phyloP scores from a whole-genome alignment of 257 asterid genomes.

The Solanum peruvianum region DNA sequence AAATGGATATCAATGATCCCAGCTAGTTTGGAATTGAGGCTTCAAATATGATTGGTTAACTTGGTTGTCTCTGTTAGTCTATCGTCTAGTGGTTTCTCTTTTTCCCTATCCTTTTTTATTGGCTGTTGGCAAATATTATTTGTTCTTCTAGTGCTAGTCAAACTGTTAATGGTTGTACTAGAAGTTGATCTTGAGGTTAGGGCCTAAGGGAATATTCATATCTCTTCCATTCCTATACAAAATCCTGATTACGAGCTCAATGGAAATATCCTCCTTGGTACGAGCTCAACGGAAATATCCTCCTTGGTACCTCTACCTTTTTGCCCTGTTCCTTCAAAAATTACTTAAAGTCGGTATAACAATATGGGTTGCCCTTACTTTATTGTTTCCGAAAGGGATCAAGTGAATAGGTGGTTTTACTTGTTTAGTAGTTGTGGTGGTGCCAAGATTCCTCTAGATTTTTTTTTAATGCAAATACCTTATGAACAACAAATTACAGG shows the following conservation, averaged over 20 bases:
- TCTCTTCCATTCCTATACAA: background rate
- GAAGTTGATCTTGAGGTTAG: background rate
- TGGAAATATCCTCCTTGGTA: background rate
- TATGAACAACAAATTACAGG: background rate
- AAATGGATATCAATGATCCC: background rate
- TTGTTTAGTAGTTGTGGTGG: background rate
- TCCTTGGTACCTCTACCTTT: background rate
- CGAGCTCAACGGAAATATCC: background rate
- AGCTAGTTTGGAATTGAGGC: background rate
- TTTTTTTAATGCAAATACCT: background rate
- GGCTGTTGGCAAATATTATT: background rate
- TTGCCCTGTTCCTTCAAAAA: background rate
- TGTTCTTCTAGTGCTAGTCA: background rate
- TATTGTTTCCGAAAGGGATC: background rate
- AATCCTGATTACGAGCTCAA: background rate
- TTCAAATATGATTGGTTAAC: background rate
- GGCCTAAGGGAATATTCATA: background rate
- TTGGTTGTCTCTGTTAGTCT: background rate
- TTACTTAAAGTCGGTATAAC: background rate
- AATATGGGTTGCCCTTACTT: background rate
- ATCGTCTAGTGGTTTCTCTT: background rate
- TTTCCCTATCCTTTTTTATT: background rate
- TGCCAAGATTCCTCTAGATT: background rate
- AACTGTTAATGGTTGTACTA: background rate
- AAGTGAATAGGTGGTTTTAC: background rate